Evolutionary conservation across 140 eudicot genomes (phyloP), one percentile per base, ranked within the genome.

Genomic region (Erigeron philadelphicus): DNA sequence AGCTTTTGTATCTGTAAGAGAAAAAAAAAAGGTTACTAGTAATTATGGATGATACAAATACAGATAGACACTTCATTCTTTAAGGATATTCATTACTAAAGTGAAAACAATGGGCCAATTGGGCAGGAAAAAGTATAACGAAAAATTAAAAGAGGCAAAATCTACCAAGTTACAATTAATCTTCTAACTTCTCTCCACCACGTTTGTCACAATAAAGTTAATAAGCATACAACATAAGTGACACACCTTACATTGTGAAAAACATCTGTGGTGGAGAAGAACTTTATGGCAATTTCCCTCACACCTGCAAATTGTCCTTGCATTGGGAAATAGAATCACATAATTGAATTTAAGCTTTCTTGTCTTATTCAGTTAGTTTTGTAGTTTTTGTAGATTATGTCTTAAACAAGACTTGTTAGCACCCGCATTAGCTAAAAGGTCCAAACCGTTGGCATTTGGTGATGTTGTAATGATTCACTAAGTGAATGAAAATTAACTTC

Each of bases 1-100:
- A 18, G 97, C 97, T 83, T 90, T 90, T 54, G 97, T 83, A 71
- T 90, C 97, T 90, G 87, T 41, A 73, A 79, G 38, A 74, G 16
- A 71, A 40, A 47, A 41, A 73, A 79, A 74, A 13, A 71, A 40
- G 49, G 61, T 74, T 7, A 7, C 25, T 13, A 4, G 19, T 11
- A 15, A 54, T 4, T 18, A 56, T 4, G 21, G 12, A 56, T 56
- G 41, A 56, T 21, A 56, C 41, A 56, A 15, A 18, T 9, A 21
- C 4, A 56, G 5, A 56, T 8, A 4, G 41, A 15, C 9, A 21
- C n/a, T 56, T 56, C 40, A 56, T 19, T 9, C 41, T 56, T 21
- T 56, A 21, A 56, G 25, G 57, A 9, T 16, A n/a, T 53, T 16
- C 59, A 53, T 19, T 50, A 16, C 16, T 50, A n/a, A 8, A 13